Conservation (phyloP, 441 rosid genomes). For the Populus trichocarpa region DNA sequence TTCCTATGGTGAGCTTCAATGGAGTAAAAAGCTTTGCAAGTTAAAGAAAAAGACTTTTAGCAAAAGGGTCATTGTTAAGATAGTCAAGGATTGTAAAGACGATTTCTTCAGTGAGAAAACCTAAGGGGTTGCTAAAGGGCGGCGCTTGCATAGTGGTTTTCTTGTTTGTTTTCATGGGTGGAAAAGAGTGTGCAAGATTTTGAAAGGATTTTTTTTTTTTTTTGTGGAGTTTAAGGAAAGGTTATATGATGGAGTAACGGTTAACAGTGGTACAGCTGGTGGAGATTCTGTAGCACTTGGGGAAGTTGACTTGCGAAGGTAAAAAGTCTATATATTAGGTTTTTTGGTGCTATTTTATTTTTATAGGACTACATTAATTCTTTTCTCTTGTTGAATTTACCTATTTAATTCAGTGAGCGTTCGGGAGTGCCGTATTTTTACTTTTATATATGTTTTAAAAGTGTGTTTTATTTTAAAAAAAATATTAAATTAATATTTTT, state of each 20-base stretch:
- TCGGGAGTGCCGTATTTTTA: too few relatives aligned
- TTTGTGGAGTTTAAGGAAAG: background rate
- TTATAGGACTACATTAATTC: too few relatives aligned
- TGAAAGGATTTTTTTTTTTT: background rate
- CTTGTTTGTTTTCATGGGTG: constrained; percentile 46
- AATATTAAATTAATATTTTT: too few relatives aligned
- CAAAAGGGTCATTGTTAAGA: constrained; percentile 46
- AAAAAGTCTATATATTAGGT: too few relatives aligned
- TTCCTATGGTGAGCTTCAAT: constrained; percentile 60
- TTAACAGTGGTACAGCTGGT: constrained; percentile 25
- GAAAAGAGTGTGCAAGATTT: background rate
- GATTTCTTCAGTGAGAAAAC: constrained; percentile 72
- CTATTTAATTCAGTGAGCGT: too few relatives aligned
- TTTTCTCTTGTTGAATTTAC: too few relatives aligned
- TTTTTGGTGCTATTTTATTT: too few relatives aligned
- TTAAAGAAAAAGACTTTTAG: constrained; percentile 66
- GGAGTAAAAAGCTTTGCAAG: constrained; percentile 58
- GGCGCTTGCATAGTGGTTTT: constrained; percentile 13
- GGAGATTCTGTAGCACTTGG: background rate
- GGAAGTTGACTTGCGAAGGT: background rate
- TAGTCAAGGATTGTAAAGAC: constrained; percentile 64
- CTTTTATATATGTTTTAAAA: too few relatives aligned
- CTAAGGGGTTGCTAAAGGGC: constrained; percentile 38
- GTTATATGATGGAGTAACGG: constrained; percentile 17
- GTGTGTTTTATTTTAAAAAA: too few relatives aligned